These are phyloP conservation scores for Phytopythium mirpurense DNA, from an alignment of 352 stramenopile genomes.

Conservation along the genomic window DNA sequence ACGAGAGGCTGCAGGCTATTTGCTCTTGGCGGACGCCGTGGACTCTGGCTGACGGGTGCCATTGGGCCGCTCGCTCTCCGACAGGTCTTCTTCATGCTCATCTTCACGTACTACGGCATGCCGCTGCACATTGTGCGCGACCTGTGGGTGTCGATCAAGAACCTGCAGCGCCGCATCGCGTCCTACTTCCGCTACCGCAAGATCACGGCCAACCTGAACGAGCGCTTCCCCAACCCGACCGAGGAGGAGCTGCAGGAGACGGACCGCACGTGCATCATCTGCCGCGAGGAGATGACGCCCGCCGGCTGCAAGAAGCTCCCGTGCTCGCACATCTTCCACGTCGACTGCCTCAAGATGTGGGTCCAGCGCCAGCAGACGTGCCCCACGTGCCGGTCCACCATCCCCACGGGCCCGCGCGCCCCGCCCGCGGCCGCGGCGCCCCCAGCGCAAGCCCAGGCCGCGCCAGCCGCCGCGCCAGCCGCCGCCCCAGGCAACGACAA, in stretches of 20 bases:
- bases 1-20: too few species aligned
- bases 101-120: slow-evolving; percentile 97
- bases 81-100: slow-evolving; percentile 95
- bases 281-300: slow-evolving; percentile 91
- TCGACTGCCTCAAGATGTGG: slow-evolving; percentile 98
- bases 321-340: slow-evolving; percentile 97
- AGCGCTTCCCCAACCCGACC: slow-evolving; percentile 93
- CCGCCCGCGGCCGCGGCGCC: slow-evolving; percentile 30
- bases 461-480: slow-evolving; percentile 15
- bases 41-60: too few species aligned
- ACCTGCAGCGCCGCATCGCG: slow-evolving; percentile 72
- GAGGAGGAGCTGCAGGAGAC: slow-evolving; percentile 93
- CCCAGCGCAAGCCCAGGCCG: slow-evolving; percentile 15
- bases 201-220: slow-evolving; percentile 95
- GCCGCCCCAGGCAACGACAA: slow-evolving; percentile 5
- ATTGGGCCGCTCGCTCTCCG: slow-evolving; percentile 2
- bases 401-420: slow-evolving; percentile 68
- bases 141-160: slow-evolving; percentile 92
- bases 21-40: too few species aligned
- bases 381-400: slow-evolving; percentile 95
- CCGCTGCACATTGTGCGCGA: slow-evolving; percentile 97
- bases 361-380: slow-evolving; percentile 98
- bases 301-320: slow-evolving; percentile 92
- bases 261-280: slow-evolving; percentile 95
- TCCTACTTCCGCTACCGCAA: slow-evolving; percentile 92